Evolutionary conservation across 208 protist species (phyloP).

Genomic region (Leptomonas seymouri): DNA sequence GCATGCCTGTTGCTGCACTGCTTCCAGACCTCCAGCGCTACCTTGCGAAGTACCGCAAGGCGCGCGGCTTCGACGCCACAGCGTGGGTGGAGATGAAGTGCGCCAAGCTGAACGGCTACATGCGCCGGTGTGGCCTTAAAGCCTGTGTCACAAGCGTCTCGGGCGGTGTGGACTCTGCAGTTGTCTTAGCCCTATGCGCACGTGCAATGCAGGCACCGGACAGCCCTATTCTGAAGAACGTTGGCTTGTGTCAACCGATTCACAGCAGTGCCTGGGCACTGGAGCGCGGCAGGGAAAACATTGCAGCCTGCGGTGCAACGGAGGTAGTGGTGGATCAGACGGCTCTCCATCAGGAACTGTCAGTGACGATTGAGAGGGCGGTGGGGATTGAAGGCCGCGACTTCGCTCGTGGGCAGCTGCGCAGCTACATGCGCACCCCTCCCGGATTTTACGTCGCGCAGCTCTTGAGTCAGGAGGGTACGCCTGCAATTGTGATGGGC

Average conservation of each 20-base stretch:
- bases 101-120: constrained; percentile 93
- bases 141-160: constrained; percentile 91
- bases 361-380: constrained; percentile 61
- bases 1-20: constrained; percentile 60
- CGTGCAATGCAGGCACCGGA: constrained; percentile 52
- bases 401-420: constrained; percentile 94
- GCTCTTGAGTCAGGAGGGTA: constrained; percentile 83
- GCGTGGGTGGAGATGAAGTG: constrained; percentile 91
- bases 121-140: constrained; percentile 80
- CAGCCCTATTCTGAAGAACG: constrained; percentile 88
- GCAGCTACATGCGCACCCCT: constrained; percentile 96
- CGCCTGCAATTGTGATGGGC: constrained; percentile 94
- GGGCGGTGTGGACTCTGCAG: constrained; percentile 95
- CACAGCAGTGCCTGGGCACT: constrained; percentile 91
- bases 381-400: constrained; percentile 72
- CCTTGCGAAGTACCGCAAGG: constrained; percentile 70
- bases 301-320: constrained; percentile 74
- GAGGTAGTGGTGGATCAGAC: constrained; percentile 95
- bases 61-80: constrained; percentile 76
- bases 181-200: constrained; percentile 90
- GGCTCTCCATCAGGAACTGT: constrained; percentile 74
- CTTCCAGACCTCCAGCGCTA: constrained; percentile 65
- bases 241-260: constrained; percentile 95
- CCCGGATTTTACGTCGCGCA: constrained; percentile 94
- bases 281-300: constrained; percentile 85